Conservation (phyloP, 2,329 filamentous ascomycete species). For the Microdochium bolleyi region DNA sequence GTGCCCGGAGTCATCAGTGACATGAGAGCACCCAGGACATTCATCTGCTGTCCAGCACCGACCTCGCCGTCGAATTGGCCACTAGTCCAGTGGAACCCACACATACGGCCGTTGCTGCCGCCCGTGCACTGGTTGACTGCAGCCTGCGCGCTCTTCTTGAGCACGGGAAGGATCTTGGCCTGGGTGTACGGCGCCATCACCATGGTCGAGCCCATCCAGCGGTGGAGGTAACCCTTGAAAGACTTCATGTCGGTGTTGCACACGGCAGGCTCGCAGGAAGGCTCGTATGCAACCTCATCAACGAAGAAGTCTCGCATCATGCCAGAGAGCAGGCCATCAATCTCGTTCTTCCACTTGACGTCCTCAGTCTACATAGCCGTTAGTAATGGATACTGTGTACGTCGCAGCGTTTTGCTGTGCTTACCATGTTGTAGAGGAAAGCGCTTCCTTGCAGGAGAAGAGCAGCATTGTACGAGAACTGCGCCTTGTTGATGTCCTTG, state of each 20-base stretch:
- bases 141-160: constrained; percentile 48
- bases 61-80: constrained; percentile 41
- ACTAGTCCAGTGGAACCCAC: constrained; percentile 54
- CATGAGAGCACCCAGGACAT: constrained; percentile 46
- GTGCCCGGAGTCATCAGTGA: constrained; percentile 37
- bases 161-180: constrained; percentile 45
- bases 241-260: constrained; percentile 67
- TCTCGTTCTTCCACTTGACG: constrained; percentile 44
- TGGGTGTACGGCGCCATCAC: constrained; percentile 54
- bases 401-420: constrained; percentile 11
- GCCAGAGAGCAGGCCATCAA: constrained; percentile 46
- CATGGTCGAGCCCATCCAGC: constrained; percentile 54
- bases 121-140: constrained; percentile 57
- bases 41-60: constrained; percentile 54
- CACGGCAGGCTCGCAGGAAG: constrained; percentile 53
- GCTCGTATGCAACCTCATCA: constrained; percentile 54
- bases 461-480: constrained; percentile 62
- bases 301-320: constrained; percentile 45
- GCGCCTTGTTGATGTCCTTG: constrained; percentile 49
- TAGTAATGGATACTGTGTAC: constrained; percentile 1
- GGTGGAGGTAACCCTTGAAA: constrained; percentile 64
- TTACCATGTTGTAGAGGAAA: constrained; percentile 59
- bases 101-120: constrained; percentile 47
- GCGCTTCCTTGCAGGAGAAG: constrained; percentile 55
- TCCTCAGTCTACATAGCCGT: constrained; percentile 38